Percentiles rank a stretch among this genome's conserved stretches.
Conservation (phyloP, 352 stramenopile genomes). For the Pythium pectinolyticum region DNA sequence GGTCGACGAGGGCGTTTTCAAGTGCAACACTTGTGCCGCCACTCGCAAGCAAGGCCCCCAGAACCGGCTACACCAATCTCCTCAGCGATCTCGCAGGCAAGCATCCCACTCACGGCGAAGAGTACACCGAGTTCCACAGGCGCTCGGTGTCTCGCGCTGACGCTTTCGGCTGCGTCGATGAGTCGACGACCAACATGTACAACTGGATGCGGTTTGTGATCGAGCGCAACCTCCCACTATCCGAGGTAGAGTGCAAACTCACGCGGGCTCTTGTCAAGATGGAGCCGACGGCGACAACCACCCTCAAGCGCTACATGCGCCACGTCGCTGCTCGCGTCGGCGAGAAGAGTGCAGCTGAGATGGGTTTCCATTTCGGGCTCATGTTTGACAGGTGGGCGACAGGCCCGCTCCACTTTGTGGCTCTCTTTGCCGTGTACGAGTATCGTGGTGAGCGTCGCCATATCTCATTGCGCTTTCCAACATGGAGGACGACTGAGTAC, state of each 20-base stretch:
- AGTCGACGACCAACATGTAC: constrained; percentile 1
- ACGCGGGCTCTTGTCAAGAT: constrained; percentile 2
- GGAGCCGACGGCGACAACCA: neutral
- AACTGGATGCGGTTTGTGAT: constrained; percentile 10
- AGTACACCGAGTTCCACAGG: neutral
- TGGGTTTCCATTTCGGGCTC: constrained; percentile 6
- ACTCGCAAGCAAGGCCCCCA: neutral
- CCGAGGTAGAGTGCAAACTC: constrained; percentile 3
- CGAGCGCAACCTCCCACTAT: constrained; percentile 9
- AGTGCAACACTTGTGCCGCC: constrained; percentile 7
- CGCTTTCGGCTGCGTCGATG: constrained; percentile 7
- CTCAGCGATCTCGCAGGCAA: neutral
- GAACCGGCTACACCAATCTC: constrained; percentile 7
- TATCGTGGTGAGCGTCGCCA: neutral
- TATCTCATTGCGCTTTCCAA: no score
- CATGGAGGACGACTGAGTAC: neutral
- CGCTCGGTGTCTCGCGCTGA: neutral
- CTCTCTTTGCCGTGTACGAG: neutral
- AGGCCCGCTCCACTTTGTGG: neutral
- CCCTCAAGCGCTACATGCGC: constrained; percentile 2
- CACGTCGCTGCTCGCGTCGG: constrained; percentile 9
- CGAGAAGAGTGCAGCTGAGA: constrained; percentile 6
- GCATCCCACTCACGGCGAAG: neutral
- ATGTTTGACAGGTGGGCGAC: constrained; percentile 11
- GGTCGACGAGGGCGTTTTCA: neutral